Conservation (phyloP, 192 early-diverging fungal genomes). For the Powellomyces hirtus region DNA sequence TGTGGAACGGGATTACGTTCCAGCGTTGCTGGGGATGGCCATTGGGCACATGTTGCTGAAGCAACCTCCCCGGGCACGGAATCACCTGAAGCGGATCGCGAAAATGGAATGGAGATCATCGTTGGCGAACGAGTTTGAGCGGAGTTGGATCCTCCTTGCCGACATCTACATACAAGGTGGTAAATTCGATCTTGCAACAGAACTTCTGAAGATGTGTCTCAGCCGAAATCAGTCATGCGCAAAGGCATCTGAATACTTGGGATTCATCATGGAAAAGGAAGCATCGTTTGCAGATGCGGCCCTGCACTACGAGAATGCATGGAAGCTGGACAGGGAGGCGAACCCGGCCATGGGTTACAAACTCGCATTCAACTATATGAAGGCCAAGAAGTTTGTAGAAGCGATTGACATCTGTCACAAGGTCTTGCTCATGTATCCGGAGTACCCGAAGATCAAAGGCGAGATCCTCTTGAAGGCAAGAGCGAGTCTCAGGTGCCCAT, state of each 20-base stretch:
- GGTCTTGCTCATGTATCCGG: conserved; percentile 48
- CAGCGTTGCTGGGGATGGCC: conserved; percentile 49
- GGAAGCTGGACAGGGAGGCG: conserved; percentile 42
- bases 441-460: conserved; percentile 55
- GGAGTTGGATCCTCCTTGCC: conserved; percentile 50
- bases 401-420: conserved; percentile 53
- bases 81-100: conserved; percentile 52
- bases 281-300: conserved; percentile 51
- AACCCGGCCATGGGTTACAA: conserved; percentile 57
- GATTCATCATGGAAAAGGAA: conserved; percentile 60
- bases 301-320: conserved; percentile 46
- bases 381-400: conserved; percentile 51
- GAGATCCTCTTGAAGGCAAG: conserved; percentile 49
- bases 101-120: conserved; percentile 51
- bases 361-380: conserved; percentile 56
- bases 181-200: conserved; percentile 57
- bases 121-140: conserved; percentile 48
- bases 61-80: conserved; percentile 52
- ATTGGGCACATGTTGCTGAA: conserved; percentile 52
- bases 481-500: conserved; percentile 13
- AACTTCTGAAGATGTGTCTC: conserved; percentile 42
- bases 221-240: conserved; percentile 46
- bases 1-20: conserved; percentile 50
- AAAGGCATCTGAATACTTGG: conserved; percentile 55
- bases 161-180: conserved; percentile 60